A percentile compares a stretch with the other conserved stretches of the same genome.
Conservation (phyloP, 257 asterid species). For the Cruciata laevipes region DNA sequence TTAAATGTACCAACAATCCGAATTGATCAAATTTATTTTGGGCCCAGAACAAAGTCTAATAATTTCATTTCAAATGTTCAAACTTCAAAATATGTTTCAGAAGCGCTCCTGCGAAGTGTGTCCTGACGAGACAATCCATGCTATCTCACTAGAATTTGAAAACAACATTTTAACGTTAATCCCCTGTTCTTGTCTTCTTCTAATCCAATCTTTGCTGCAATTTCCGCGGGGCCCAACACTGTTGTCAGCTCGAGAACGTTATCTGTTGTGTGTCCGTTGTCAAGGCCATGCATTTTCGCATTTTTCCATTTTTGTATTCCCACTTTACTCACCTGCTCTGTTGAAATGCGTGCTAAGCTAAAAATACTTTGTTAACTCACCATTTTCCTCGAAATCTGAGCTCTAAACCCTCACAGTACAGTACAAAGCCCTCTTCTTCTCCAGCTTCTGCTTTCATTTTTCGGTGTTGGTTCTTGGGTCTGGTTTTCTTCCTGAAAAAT, state of each 20-base stretch:
- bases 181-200: conserved; percentile 1
- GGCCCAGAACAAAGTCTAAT: neutral
- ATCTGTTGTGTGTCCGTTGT: neutral
- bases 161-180: neutral
- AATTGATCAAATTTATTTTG: neutral
- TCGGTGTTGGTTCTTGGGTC: neutral
- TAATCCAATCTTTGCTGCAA: neutral
- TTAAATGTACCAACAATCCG: too few species aligned
- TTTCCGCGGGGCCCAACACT: neutral
- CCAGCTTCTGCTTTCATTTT: neutral
- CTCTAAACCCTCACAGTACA: neutral
- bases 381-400: conserved; percentile 12
- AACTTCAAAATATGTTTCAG: neutral
- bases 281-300: conserved; percentile 2
- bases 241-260: neutral
- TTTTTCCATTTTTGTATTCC: neutral
- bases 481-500: conserved; percentile 5
- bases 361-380: neutral
- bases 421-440: conserved; percentile 2
- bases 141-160: neutral
- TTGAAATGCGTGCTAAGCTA: neutral
- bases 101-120: neutral
- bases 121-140: neutral
- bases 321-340: conserved; percentile 3
- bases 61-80: neutral